phyloP scores from a whole-genome alignment of 495 filamentous ascomycete genomes.

The Lepraria neglecta region DNA sequence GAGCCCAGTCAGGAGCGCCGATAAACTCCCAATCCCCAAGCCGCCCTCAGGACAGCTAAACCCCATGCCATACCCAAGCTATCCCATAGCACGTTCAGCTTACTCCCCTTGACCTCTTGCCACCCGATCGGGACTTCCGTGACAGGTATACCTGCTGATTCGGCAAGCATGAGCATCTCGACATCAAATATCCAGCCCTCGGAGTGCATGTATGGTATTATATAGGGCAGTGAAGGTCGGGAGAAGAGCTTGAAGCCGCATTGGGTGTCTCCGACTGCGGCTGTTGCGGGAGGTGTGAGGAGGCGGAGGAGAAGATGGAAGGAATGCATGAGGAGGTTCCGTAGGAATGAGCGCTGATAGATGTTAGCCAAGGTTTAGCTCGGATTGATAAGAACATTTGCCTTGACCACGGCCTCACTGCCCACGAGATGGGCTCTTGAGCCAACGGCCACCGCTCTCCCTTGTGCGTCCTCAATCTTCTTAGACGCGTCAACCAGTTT shows the following conservation, averaged over 20 bases:
- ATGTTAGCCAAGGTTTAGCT: background rate
- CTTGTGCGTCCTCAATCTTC: constrained; percentile 61
- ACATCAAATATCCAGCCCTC: constrained; percentile 99
- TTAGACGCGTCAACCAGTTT: constrained; percentile 67
- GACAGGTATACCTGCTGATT: constrained; percentile 78
- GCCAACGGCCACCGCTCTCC: constrained; percentile 82
- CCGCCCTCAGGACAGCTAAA: constrained; percentile 71
- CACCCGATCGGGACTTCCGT: constrained; percentile 92
- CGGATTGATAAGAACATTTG: constrained; percentile 31
- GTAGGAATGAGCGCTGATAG: constrained; percentile 70
- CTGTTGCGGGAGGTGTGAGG: constrained; percentile 76
- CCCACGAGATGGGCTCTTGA: constrained; percentile 89
- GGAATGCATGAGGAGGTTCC: constrained; percentile 93
- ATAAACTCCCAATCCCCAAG: constrained; percentile 90
- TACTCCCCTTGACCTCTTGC: constrained; percentile 92
- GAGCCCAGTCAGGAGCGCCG: constrained; percentile 36
- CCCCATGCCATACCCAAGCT: constrained; percentile 92
- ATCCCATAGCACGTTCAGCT: constrained; percentile 89
- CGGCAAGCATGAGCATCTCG: constrained; percentile 97
- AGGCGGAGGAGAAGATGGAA: constrained; percentile 88
- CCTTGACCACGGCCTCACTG: constrained; percentile 91
- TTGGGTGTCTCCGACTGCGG: constrained; percentile 80
- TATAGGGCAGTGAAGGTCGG: constrained; percentile 71
- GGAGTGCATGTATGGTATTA: constrained; percentile 92
- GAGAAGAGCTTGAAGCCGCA: constrained; percentile 98